Percentiles rank a stretch among this genome's conserved stretches.
These are phyloP conservation scores for Tardiomyces depauwii DNA, from an alignment of 1,139 yeast species.

Conservation along the genomic window DNA sequence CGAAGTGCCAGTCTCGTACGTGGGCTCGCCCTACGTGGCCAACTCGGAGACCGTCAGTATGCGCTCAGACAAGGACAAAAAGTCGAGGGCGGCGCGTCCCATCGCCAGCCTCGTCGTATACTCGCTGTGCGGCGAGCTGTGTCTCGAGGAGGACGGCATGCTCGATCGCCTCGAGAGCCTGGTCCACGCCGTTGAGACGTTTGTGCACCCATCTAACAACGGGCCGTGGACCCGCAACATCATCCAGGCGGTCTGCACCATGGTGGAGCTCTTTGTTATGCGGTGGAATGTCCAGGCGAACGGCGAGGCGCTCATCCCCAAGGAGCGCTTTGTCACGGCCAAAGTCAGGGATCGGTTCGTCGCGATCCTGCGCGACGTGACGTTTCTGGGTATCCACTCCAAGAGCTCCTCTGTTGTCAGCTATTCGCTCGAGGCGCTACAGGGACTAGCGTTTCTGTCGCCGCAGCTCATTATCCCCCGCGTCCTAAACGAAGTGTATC, in stretches of 20 bases:
- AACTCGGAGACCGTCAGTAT: slow-evolving; percentile 16
- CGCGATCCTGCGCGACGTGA: slow-evolving; percentile 42
- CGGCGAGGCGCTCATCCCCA: slow-evolving; percentile 28
- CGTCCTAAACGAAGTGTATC: slow-evolving; percentile 66
- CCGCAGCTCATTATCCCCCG: slow-evolving; percentile 54
- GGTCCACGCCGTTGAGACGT: slow-evolving; percentile 66
- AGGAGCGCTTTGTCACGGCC: slow-evolving; percentile 35
- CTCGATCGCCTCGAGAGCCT: slow-evolving; percentile 44
- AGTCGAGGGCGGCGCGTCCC: slow-evolving; percentile 19
- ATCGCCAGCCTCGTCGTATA: slow-evolving; percentile 52
- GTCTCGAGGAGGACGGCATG: slow-evolving; percentile 34
- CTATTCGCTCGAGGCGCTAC: slow-evolving; percentile 50
- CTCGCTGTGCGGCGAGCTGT: slow-evolving; percentile 41
- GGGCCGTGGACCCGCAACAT: slow-evolving; percentile 79
- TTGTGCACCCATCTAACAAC: slow-evolving; percentile 81
- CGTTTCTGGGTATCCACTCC: slow-evolving; percentile 70
- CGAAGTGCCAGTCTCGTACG: slow-evolving; percentile 29
- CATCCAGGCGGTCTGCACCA: slow-evolving; percentile 43
- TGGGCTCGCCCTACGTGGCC: slow-evolving; percentile 25
- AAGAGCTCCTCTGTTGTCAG: slow-evolving; percentile 50
- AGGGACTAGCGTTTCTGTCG: slow-evolving; percentile 51
- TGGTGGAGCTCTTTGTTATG: slow-evolving; percentile 22
- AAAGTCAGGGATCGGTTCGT: slow-evolving; percentile 42
- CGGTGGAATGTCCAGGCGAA: slow-evolving; percentile 27
- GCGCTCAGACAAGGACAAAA: slow-evolving; percentile 15